Evolutionary conservation across 139 green algal genomes (phyloP), one percentile per base, ranked within the genome.

Genomic region (Pleodorina starrii): DNA sequence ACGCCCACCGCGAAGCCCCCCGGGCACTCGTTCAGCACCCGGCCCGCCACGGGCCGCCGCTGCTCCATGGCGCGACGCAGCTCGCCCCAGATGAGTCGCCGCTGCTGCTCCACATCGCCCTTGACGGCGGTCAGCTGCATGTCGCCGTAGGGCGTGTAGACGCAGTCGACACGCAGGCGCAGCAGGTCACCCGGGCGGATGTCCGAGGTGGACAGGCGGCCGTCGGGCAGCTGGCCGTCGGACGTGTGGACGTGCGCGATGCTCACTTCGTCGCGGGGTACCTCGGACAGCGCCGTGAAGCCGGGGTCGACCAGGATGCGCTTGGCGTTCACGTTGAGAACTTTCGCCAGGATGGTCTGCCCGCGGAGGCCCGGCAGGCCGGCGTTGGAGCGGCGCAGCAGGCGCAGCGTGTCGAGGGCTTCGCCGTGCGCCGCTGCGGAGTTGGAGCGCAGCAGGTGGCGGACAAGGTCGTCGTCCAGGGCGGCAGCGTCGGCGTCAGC

Each of bases 1-100:
- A 94, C 81, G 57, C 87, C 92, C 5, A 94, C 92, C 2, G 90
- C 87, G 69, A 90, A 93, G 14, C 92, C 92, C 19, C 75, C 83
- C 1, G 32, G 19, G 60, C 87, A 91, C 0, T 87, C 81, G 46
- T 94, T 94, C 11, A 94, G 85, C 21, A 94, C 82, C 6, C 92
- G 50, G n/a, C 92, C 92, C 23, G 5, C 7, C 17, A 93, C 83
- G 0, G 36, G 66, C 46, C 36, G 5, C 21, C 60, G 36, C 5
- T 38, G 44, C 27, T 69, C 57, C 89, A 93, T 93, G 11, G 27
- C 21, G 11, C n/a, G 57, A 25, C 43, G 29, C 36, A 94, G 84
- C 57, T 94, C 91, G 0, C 40, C 29, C 89, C 81, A 90, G 25
- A 92, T 84, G 17, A 81, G 40, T 5, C 84, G 84, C 3, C 40